phyloP scores from a whole-genome alignment of 2,329 filamentous ascomycete genomes.

The Xylariaceae sp. region DNA sequence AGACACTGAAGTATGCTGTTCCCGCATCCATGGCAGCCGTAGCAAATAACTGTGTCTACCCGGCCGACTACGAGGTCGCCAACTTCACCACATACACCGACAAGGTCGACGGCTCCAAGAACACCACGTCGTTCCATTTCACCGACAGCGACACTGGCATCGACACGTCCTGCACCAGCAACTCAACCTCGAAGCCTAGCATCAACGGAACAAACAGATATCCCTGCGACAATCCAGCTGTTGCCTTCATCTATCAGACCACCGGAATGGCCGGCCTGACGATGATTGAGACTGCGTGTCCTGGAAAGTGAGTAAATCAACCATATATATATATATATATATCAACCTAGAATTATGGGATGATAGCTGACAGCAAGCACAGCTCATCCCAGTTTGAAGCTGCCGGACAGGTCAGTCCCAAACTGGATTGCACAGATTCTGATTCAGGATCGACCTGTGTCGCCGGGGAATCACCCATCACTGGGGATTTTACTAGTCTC shows the following conservation, averaged over 20 bases:
- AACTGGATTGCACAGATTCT: conserved; percentile 29
- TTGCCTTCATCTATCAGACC: conserved; percentile 37
- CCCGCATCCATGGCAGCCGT: conserved; percentile 25
- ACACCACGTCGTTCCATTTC: conserved; percentile 31
- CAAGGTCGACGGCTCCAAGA: conserved; percentile 20
- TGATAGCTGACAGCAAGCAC: conserved; percentile 17
- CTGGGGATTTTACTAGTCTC: conserved; percentile 30
- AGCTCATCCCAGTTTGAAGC: conserved; percentile 29
- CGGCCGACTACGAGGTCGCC: conserved; percentile 30
- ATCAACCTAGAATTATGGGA: not conserved
- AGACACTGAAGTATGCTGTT: conserved; percentile 30
- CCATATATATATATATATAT: not conserved
- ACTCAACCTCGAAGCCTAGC: conserved; percentile 31
- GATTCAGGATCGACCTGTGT: conserved; percentile 27
- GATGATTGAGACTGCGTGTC: conserved; percentile 33
- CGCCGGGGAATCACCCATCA: conserved; percentile 21
- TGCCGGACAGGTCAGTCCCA: conserved; percentile 26
- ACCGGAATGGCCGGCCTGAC: conserved; percentile 32
- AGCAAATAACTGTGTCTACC: conserved; percentile 28
- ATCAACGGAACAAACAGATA: conserved; percentile 29
- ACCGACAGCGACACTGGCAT: conserved; percentile 33
- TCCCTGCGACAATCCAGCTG: conserved; percentile 29
- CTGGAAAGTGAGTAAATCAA: conserved; percentile 29
- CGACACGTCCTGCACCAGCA: conserved; percentile 31
- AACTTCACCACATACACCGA: conserved; percentile 32